Evolutionary conservation across 192 early-diverging fungal species (phyloP).

Genomic region (Coemansia umbellata): DNA sequence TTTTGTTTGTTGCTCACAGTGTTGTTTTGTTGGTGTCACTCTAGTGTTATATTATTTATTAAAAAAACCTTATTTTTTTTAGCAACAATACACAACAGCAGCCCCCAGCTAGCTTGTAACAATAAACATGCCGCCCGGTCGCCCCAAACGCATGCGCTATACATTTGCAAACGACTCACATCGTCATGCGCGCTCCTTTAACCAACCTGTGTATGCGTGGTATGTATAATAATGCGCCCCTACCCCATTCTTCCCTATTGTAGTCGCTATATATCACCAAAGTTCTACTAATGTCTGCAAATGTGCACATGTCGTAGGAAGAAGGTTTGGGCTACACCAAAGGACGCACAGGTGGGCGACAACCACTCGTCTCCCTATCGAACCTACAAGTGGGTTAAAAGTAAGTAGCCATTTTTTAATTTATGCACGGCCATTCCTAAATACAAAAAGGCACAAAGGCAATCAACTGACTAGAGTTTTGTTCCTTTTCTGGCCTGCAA

Average conservation of each 20-base stretch:
- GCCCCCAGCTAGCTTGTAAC: no score
- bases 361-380: conserved; percentile 14
- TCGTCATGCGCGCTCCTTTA: conserved; percentile 15
- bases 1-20: no score
- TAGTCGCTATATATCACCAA: no score
- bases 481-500: no score
- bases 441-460: no score
- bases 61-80: no score
- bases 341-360: neutral
- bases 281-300: neutral
- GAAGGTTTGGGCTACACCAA: conserved; percentile 22
- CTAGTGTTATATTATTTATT: no score
- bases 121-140: conserved; percentile 22
- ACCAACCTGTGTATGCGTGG: conserved; percentile 42
- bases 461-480: neutral
- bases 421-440: no score
- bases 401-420: no score
- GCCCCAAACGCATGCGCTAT: conserved; percentile 42
- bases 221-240: conserved; percentile 2
- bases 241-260: no score
- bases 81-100: neutral
- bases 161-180: conserved; percentile 22
- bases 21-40: no score
- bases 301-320: conserved; percentile 11
- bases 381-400: conserved; percentile 39